Percentiles rank a stretch among this genome's conserved stretches.
Evolutionary conservation across 257 asterid genomes (phyloP).

Genomic region (Gentiana dahurica): DNA sequence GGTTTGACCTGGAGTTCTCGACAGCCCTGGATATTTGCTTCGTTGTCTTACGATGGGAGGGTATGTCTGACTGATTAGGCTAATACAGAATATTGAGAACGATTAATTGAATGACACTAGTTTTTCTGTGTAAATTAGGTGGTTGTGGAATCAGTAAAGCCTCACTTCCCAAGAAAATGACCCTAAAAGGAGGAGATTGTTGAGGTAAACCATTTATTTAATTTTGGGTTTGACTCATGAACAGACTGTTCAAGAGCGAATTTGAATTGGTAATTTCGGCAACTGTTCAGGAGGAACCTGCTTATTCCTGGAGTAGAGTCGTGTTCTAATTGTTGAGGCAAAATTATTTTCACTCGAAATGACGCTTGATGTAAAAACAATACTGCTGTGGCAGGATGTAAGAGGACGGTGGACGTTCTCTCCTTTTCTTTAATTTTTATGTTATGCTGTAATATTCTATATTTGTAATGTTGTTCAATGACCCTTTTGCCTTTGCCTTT

Average conservation of each 20-base stretch:
- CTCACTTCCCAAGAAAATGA: conserved; percentile 59
- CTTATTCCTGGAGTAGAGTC: too few relatives aligned
- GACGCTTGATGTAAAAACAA: too few relatives aligned
- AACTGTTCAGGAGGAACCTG: too few relatives aligned
- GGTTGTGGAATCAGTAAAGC: conserved; percentile 87
- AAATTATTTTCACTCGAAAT: too few relatives aligned
- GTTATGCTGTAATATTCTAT: too few relatives aligned
- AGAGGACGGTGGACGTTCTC: too few relatives aligned
- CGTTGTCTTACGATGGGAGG: conserved; percentile 97
- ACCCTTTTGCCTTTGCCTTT: too few relatives aligned
- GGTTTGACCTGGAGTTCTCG: conserved; percentile 96
- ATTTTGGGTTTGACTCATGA: neutral
- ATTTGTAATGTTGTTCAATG: too few relatives aligned
- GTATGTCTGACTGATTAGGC: conserved; percentile 31
- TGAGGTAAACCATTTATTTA: conserved; percentile 9
- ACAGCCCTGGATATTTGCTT: conserved; percentile 96
- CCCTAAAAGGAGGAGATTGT: conserved; percentile 7
- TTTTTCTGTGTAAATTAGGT: conserved; percentile 37
- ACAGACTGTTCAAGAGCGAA: neutral
- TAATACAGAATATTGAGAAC: neutral
- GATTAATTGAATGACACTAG: too few relatives aligned
- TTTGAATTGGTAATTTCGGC: neutral
- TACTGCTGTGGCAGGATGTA: too few relatives aligned
- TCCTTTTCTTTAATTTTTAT: too few relatives aligned
- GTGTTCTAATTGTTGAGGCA: too few relatives aligned